Conservation (phyloP, 306 rosid species). For the Acmispon strigosus region DNA sequence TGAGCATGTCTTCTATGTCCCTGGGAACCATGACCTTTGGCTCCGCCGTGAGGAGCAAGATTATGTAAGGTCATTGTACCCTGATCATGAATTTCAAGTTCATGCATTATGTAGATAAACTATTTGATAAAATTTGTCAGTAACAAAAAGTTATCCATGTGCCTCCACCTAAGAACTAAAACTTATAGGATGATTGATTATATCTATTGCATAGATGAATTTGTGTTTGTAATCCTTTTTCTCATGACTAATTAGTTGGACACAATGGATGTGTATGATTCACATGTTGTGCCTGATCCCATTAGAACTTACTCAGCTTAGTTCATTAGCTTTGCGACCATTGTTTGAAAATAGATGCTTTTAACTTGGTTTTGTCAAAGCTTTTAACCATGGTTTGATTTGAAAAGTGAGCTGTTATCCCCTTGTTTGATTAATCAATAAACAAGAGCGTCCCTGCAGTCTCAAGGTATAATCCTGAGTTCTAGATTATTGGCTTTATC, state of each 20-base stretch:
- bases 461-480: neutral
- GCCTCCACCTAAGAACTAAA: neutral
- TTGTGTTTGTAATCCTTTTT: neutral
- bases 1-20: constrained; percentile 60
- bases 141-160: neutral
- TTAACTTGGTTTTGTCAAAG: neutral
- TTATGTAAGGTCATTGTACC: constrained; percentile 46
- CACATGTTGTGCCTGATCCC: neutral
- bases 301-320: neutral
- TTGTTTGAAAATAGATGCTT: neutral
- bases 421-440: neutral
- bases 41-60: constrained; percentile 52
- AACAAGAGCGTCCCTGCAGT: neutral
- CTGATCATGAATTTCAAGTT: neutral
- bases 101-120: neutral
- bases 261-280: neutral
- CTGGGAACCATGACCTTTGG: constrained; percentile 94
- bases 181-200: neutral
- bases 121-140: neutral
- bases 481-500: neutral
- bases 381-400: neutral
- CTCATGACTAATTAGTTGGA: neutral
- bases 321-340: neutral
- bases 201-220: neutral
- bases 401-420: neutral